Evolutionary conservation across 371 early-diverging fungal species (phyloP), one percentile per base, ranked within the genome.

Genomic region (Zopfochytrium polystomum): DNA sequence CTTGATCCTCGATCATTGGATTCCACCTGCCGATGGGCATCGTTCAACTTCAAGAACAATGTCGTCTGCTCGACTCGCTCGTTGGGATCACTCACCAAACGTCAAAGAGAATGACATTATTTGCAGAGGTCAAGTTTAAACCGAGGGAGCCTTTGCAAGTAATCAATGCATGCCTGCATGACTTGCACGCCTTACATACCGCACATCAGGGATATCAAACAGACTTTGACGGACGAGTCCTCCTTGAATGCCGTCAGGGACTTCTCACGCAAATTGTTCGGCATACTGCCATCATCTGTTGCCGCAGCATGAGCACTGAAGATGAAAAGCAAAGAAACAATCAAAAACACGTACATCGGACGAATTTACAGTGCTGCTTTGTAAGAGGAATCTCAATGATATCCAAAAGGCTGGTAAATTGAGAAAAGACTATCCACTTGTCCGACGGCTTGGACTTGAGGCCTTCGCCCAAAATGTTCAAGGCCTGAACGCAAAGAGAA

Each of bases 121-220:
- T 71, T 18, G 69, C 68, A 35, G 62, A 65, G 3, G 71, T 69
- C 11, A 95, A 64, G 63, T 93, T 93, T 34, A 95, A 68, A 0
- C 93, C 96, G 13, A 95, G 83, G 23, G 90, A 90, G 34, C 89
- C n/a, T n/a, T n/a, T n/a, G n/a, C n/a, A n/a, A n/a, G n/a, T n/a
- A n/a, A n/a, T n/a, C n/a, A n/a, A n/a, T n/a, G n/a, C n/a, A n/a
- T n/a, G n/a, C n/a, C n/a, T n/a, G n/a, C n/a, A n/a, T n/a, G n/a
- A n/a, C n/a, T n/a, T n/a, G n/a, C n/a, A n/a, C n/a, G n/a, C n/a
- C n/a, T n/a, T n/a, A n/a, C n/a, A n/a, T n/a, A n/a, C n/a, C 87
- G 48, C 91, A 89, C 60, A 87, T 86, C 34, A 94, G 73, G 62
- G 90, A 89, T 59, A 92, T 84, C 32, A 95, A 68, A 32, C 93